Evolutionary conservation across 2,329 filamentous ascomycete genomes (phyloP).

Genomic region (Neofusicoccum ribis): DNA sequence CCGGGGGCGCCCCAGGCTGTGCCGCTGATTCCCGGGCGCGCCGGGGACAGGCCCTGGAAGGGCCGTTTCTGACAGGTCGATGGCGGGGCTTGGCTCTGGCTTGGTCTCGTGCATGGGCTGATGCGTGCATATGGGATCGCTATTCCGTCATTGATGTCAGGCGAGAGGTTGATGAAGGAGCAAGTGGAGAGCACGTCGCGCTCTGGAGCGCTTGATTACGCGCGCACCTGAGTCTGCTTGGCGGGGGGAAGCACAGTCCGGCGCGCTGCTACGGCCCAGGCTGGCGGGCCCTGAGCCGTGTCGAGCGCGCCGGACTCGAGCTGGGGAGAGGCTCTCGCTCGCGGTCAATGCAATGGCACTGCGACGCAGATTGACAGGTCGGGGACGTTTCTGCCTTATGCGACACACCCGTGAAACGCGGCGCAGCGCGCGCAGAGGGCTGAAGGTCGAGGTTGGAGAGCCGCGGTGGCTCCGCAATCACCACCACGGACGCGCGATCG

Average conservation of each 20-base stretch:
- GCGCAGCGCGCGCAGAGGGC: constrained; percentile 4
- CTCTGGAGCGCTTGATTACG: constrained; percentile 11
- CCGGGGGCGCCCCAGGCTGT: not conserved
- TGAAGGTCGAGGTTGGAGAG: not conserved
- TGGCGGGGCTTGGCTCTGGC: constrained; percentile 20
- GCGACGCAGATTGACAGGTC: constrained; percentile 21
- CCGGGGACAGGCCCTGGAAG: constrained; percentile 16
- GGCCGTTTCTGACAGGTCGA: constrained; percentile 21
- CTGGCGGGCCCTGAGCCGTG: constrained; percentile 17
- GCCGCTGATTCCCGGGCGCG: constrained; percentile 18
- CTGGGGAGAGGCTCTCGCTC: not conserved
- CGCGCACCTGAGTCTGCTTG: not conserved
- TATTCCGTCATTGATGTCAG: constrained; percentile 22
- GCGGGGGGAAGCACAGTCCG: not conserved
- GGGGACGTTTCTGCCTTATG: constrained; percentile 18
- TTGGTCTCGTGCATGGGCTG: constrained; percentile 21
- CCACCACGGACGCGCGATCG: not conserved
- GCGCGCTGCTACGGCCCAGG: not conserved
- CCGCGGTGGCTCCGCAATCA: constrained; percentile 6
- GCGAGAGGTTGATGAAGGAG: constrained; percentile 19
- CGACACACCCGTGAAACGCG: constrained; percentile 20
- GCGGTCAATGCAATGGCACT: constrained; percentile 8
- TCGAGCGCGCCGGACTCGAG: not conserved
- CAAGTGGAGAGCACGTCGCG: constrained; percentile 12
- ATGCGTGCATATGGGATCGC: constrained; percentile 21